Evolutionary conservation across 2,329 filamentous ascomycete species (phyloP), one percentile per base, ranked within the genome.

Genomic region (Leptodontidium sp.): DNA sequence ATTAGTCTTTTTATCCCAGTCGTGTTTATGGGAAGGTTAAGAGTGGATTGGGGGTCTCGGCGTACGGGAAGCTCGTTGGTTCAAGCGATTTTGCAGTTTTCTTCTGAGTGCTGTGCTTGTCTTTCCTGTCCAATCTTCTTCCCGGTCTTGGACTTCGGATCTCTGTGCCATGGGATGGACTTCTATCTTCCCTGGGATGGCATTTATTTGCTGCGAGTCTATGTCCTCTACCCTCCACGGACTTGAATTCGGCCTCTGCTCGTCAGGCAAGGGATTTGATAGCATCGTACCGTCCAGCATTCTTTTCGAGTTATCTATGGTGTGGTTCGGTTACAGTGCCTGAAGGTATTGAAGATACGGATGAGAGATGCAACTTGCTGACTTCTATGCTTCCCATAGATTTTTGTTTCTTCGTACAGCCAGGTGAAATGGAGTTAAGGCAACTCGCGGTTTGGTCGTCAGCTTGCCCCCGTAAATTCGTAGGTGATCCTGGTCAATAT

Each of bases 71-170:
- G 73, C 73, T 63, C 78, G 68, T 61, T 77, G 74, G 53, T 77
- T 75, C 57, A 77, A 61, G 1, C 72, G 68, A 68, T 77, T 78
- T 63, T 78, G 74, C 15, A 73, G 57, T 61, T 73, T 73, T 45
- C 74, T 72, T 29, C 74, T 73, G 65, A 76, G 69, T 0, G 70
- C 70, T 1, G 74, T 73, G 64, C 74, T 77, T 4, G 73, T 77
- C 8, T 78, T 72, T 6, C 79, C 78, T 1, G 76, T 80, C 78
- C 78, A 80, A 62, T 80, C 78, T 49, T 80, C 78, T 15, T 58
- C 58, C 11, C 61, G 53, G 21, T 65, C 65, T 29, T 65, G 45
- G 17, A 72, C 47, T 21, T 72, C 68, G 8, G 49, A 61, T n/a
- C 58, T 47, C 49, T 73, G 69, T 2, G 57, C 58, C 71, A 74